Conservation (phyloP, 345 rosid genomes). For the Rhodamnia argentea region DNA sequence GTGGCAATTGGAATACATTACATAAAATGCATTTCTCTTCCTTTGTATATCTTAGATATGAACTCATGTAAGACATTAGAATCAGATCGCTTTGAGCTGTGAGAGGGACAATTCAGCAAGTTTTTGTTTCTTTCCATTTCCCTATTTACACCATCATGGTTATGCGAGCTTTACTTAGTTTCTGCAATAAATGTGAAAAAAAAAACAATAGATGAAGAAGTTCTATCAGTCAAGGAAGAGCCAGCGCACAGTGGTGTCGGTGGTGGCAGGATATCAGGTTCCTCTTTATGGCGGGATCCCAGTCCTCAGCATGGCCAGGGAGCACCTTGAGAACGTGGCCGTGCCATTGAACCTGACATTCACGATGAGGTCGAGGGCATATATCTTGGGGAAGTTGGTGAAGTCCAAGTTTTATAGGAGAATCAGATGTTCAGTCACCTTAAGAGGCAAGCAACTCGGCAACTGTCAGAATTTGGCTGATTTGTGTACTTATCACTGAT, state of each 20-base stretch:
- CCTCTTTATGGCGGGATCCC: conserved; percentile 80
- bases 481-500: conserved; percentile 38
- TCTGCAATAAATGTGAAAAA: neutral
- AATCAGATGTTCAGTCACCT: conserved; percentile 50
- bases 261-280: conserved; percentile 65
- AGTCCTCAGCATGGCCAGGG: conserved; percentile 16
- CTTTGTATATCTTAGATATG: neutral
- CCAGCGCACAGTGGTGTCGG: conserved; percentile 22
- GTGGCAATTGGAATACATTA: neutral
- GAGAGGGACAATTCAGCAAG: neutral
- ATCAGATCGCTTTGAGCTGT: neutral
- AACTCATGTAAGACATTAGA: neutral
- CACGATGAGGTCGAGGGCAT: conserved; percentile 66
- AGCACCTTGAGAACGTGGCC: conserved; percentile 21
- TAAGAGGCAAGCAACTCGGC: conserved; percentile 51
- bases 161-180: neutral
- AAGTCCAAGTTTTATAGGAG: conserved; percentile 46
- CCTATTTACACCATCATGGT: neutral
- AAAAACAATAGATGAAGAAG: conserved; percentile 42
- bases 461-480: conserved; percentile 35
- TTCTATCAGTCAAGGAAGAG: conserved; percentile 59
- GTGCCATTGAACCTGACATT: conserved; percentile 78
- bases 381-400: conserved; percentile 65
- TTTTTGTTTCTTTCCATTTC: neutral
- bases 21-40: neutral